Base-by-base conservation (phyloP, 192 early-diverging fungal species). In the Coemansia sp. region DNA sequence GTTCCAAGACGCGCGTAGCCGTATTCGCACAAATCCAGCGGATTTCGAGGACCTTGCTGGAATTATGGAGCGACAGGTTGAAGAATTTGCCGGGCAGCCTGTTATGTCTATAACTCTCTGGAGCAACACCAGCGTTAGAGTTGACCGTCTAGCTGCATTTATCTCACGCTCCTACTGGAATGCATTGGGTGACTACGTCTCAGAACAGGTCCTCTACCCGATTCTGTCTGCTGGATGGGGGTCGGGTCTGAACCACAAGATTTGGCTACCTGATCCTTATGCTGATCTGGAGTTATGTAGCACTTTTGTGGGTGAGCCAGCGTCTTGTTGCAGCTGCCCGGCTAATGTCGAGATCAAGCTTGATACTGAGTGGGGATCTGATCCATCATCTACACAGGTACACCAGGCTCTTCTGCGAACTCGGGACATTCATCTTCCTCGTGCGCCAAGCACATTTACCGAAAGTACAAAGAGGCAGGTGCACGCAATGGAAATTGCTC, bases 161-260 rank as follows among this genome's bases (percentile, higher is more conserved):
- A 63, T 79, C 24, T 79, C 76, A 15, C 66, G 66, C n/a, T 55
- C 68, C 17, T 79, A 72, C 53, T 79, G 76, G 76, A 79, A 62
- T 23, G 65, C 76, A 17, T 60, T 79, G 42, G 76, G 76, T 11
- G 76, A 79, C 43, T 79, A 79, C 51, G 76, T 79, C 25, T 72
- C 70, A 1, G 76, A 79, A 53, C 70, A 69, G 11, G 55, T 79
- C 0, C 66, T 79, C 22, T 68, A 79, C 33, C 76, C 76, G 9
- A 65, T 72, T 13, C 52, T 79, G 13, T 68, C 70, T 0, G 34
- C 66, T 4, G 65, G 76, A 18, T 79, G 76, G 76, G 70, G 69
- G 2, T 18, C 57, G 8, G 34, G 52, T n/a, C 33, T 56, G 2
- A 63, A 62, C 39, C 43, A 53, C 8, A 30, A 50, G 19, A 59